Percentiles rank a stretch among this genome's conserved stretches.
Evolutionary conservation across 352 stramenopile species (phyloP).

Genomic region (Globisporangium ultimum): DNA sequence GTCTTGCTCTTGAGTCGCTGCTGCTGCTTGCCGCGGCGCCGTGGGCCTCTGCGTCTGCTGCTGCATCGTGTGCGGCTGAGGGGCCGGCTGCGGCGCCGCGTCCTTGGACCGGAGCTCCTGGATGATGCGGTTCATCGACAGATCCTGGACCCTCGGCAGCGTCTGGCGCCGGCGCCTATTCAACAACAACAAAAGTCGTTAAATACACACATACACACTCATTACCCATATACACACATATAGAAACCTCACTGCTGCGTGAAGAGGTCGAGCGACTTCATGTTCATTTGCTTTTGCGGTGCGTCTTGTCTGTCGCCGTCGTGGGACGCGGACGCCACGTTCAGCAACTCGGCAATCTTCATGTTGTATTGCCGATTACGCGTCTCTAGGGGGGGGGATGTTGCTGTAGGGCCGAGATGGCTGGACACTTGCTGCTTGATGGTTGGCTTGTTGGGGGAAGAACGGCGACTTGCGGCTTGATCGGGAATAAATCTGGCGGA

Average conservation of each 20-base stretch:
- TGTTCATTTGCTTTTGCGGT: conserved; percentile 36
- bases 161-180: conserved; percentile 11
- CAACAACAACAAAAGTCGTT: no score
- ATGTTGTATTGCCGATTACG: conserved; percentile 7
- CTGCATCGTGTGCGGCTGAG: conserved; percentile 2
- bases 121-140: conserved; percentile 54
- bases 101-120: conserved; percentile 21
- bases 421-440: no score
- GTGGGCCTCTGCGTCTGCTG: neutral
- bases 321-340: conserved; percentile 13
- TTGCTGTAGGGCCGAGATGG: no score
- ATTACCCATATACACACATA: neutral
- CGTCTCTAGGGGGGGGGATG: no score
- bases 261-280: conserved; percentile 53
- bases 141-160: conserved; percentile 15
- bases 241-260: conserved; percentile 17
- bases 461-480: no score
- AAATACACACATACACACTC: no score
- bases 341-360: conserved; percentile 39
- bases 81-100: conserved; percentile 3
- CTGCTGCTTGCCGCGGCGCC: neutral
- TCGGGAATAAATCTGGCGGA: no score
- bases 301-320: neutral
- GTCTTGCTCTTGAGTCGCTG: neutral
- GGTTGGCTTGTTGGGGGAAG: no score